Base-by-base conservation (phyloP, 2,329 filamentous ascomycete genomes). In the Hysterium pulicare region DNA sequence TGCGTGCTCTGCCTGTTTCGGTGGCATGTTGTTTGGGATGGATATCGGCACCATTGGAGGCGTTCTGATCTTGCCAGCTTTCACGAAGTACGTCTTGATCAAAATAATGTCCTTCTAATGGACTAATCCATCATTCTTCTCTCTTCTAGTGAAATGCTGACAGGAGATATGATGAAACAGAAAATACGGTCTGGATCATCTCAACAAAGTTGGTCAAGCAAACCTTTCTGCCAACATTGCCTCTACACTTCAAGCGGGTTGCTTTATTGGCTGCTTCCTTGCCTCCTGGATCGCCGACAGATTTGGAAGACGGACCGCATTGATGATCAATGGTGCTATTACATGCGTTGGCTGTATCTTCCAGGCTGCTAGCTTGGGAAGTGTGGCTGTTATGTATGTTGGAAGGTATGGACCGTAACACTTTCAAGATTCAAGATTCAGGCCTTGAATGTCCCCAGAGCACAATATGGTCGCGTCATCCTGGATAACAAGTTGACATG, bases 11-110 rank as follows among this genome's bases (percentile, higher is more conserved):
- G 75, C 81, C 31, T 86, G 83, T 64, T 87, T 85, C 46, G 84
- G 84, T 46, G 84, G 83, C 36, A 80, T 79, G 71, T 73, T 83
- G 36, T 86, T 86, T 48, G 83, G 83, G 20, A 75, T 81, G 65
- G 78, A 81, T 55, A 83, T 81, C 21, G 82, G 82, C 41, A 82
- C 82, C 49, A 85, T 86, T 48, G 81, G 83, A 28, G 83, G 83
- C 52, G 79, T 86, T 34, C 67, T 86, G 20, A 78, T 76, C 38
- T 75, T 86, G 68, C 66, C 71, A 13, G 69, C 72, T 5, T 84
- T 83, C 50, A 73, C 79, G 58, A 60, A 66, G 71, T 82, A 67
- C 33, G n/a, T n/a, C n/a, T n/a, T n/a, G n/a, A n/a, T n/a, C n/a
- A n/a, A n/a, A n/a, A n/a, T n/a, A n/a, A n/a, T n/a, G n/a, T n/a